A percentile compares a stretch with the other conserved stretches of the same genome.
Conservation (phyloP, 768 basidiomycete species). For the Kwoniella europaea region DNA sequence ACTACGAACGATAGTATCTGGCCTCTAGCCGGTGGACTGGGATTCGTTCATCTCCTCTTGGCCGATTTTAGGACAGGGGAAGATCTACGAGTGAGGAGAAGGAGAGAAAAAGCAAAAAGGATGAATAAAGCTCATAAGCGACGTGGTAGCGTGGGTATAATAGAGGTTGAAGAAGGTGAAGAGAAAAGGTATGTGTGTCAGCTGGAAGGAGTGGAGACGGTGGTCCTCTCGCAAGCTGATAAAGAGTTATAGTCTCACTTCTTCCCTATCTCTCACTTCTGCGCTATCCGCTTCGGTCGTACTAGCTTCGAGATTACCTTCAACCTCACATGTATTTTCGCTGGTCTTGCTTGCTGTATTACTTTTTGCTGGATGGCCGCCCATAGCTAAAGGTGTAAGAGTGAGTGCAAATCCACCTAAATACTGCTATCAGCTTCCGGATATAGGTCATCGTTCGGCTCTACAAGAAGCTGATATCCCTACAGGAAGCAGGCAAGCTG, state of each 20-base stretch:
- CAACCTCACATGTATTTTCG: conserved; percentile 85
- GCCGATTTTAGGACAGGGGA: conserved; percentile 67
- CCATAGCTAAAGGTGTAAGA: conserved; percentile 43
- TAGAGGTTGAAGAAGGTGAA: conserved; percentile 20
- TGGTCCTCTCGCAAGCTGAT: too few relatives aligned
- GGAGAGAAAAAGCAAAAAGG: conserved; percentile 18
- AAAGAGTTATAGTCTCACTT: conserved; percentile 47
- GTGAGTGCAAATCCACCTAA: conserved; percentile 28
- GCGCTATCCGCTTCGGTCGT: conserved; percentile 92
- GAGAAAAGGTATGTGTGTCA: conserved; percentile 44
- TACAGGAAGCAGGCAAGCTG: conserved; percentile 41
- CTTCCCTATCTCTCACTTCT: conserved; percentile 63
- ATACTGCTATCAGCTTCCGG: too few relatives aligned
- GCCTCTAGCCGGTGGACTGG: conserved; percentile 85
- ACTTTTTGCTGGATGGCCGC: conserved; percentile 54
- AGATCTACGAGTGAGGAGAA: conserved; percentile 36
- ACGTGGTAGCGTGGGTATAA: conserved; percentile 21
- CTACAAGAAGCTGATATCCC: neutral
- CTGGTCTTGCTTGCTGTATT: conserved; percentile 60
- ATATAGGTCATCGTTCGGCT: too few relatives aligned
- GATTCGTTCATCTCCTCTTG: conserved; percentile 78
- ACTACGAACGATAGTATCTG: conserved; percentile 97
- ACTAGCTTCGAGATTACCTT: conserved; percentile 82
- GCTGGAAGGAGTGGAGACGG: too few relatives aligned
- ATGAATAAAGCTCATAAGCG: conserved; percentile 15